A percentile compares a stretch with the other conserved stretches of the same genome.
Conservation (phyloP, 306 rosid genomes). For the Quercus mongolica region DNA sequence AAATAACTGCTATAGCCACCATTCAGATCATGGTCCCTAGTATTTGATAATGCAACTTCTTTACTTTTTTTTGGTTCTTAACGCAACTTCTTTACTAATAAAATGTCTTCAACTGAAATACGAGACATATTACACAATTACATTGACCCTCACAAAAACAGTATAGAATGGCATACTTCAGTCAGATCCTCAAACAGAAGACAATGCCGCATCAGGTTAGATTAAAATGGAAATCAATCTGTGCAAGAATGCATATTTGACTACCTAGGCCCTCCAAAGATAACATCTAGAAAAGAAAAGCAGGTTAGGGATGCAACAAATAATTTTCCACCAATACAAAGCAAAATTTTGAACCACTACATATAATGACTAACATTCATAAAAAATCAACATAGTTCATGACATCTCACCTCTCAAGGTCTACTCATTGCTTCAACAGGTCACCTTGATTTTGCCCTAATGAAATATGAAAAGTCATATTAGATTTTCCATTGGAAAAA, state of each 20-base stretch:
- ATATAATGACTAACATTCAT: not conserved
- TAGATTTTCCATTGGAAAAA: slow-evolving; percentile 16
- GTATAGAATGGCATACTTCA: not conserved
- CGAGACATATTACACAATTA: not conserved
- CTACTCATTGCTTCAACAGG: slow-evolving; percentile 39
- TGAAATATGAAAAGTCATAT: slow-evolving; percentile 24
- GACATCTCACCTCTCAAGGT: slow-evolving; percentile 38
- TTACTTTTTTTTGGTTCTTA: not conserved
- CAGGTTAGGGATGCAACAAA: not conserved
- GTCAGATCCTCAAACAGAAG: not conserved
- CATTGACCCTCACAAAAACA: not conserved
- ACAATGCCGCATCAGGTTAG: not conserved
- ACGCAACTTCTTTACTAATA: not conserved
- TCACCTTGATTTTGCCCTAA: slow-evolving; percentile 58
- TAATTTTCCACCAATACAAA: not conserved
- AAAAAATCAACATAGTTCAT: not conserved
- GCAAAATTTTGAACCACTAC: not conserved
- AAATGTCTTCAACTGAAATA: not conserved
- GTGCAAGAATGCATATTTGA: not conserved
- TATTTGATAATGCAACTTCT: not conserved
- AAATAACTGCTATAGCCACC: not conserved
- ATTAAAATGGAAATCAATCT: not conserved
- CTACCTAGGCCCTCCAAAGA: not conserved
- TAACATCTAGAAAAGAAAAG: not conserved
- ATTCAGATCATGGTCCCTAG: not conserved